phyloP scores from a whole-genome alignment of 2,329 filamentous ascomycete genomes.

The Chaetomiaceae sp. region DNA sequence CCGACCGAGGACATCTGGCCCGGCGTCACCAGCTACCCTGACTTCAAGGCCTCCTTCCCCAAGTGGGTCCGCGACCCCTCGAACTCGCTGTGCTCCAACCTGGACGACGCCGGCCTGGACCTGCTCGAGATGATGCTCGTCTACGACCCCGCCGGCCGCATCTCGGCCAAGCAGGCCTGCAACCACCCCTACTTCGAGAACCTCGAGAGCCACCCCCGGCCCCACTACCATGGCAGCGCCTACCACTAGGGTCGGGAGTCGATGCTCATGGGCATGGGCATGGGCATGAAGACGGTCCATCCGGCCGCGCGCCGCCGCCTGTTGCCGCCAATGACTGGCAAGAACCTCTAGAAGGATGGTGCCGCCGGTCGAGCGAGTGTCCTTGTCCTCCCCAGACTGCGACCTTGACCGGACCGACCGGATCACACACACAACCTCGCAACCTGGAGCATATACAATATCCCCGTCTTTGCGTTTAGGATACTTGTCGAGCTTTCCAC shows the following conservation, averaged over 20 bases:
- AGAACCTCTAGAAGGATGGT: background rate
- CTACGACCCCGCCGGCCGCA: slow-evolving; percentile 77
- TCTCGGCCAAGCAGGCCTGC: slow-evolving; percentile 84
- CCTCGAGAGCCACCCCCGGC: slow-evolving; percentile 46
- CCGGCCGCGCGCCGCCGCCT: background rate
- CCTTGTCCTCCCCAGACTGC: too few relatives aligned
- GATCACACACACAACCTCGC: background rate
- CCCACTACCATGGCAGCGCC: slow-evolving; percentile 27
- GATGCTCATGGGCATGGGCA: background rate
- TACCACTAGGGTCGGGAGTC: slow-evolving; percentile 29
- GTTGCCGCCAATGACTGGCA: background rate
- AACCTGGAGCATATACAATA: slow-evolving; percentile 22
- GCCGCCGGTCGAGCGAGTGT: background rate
- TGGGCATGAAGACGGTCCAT: slow-evolving; percentile 3
- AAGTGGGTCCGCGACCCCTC: slow-evolving; percentile 72
- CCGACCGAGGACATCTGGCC: slow-evolving; percentile 77
- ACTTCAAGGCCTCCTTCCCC: slow-evolving; percentile 84
- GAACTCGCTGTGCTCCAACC: slow-evolving; percentile 58
- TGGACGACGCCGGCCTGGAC: slow-evolving; percentile 67
- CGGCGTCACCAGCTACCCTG: slow-evolving; percentile 80
- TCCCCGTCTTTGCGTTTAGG: slow-evolving; percentile 24
- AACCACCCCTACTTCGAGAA: slow-evolving; percentile 71
- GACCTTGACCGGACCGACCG: background rate
- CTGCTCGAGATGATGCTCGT: slow-evolving; percentile 65
- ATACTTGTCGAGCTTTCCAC: slow-evolving; percentile 24